A percentile compares a stretch with the other conserved stretches of the same genome.
Evolutionary conservation across 78 protist genomes (phyloP).

Genomic region (Chrysochromulina parva): DNA sequence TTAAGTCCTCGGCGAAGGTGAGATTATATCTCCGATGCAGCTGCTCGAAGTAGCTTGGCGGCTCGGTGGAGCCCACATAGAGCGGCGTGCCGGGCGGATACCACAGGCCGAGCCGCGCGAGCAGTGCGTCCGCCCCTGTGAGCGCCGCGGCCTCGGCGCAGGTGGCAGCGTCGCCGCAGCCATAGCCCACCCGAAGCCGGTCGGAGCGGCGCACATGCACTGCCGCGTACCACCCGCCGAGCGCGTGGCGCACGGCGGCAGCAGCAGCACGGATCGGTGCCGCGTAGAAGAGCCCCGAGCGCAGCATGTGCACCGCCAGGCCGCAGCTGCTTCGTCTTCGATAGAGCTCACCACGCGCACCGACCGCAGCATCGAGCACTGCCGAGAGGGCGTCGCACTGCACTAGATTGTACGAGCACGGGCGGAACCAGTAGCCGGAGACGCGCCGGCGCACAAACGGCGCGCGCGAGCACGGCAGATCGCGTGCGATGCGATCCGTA

Average conservation of each 20-base stretch:
- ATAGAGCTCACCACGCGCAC: background rate
- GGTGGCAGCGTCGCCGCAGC: too few species aligned
- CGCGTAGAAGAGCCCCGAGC: conserved; percentile 18
- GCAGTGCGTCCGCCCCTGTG: background rate
- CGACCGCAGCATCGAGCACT: background rate
- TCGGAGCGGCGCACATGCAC: conserved; percentile 30
- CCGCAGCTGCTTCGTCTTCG: background rate
- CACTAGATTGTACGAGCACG: background rate
- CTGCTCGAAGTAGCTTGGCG: background rate
- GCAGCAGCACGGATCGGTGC: background rate
- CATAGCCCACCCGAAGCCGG: background rate
- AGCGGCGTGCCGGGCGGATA: background rate
- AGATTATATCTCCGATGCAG: too few species aligned
- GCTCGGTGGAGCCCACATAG: background rate
- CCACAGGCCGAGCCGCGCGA: background rate
- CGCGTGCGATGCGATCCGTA: background rate
- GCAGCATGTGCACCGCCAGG: background rate
- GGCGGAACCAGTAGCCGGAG: background rate
- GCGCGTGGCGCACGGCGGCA: background rate
- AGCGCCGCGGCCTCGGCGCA: too few species aligned
- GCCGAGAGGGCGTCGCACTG: background rate
- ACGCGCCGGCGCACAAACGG: background rate
- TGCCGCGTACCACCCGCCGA: background rate
- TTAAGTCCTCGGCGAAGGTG: too few species aligned
- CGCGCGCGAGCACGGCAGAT: background rate